Evolutionary conservation across 2,329 filamentous ascomycete species (phyloP), one percentile per base, ranked within the genome.

Genomic region (Fusarium avenaceum): DNA sequence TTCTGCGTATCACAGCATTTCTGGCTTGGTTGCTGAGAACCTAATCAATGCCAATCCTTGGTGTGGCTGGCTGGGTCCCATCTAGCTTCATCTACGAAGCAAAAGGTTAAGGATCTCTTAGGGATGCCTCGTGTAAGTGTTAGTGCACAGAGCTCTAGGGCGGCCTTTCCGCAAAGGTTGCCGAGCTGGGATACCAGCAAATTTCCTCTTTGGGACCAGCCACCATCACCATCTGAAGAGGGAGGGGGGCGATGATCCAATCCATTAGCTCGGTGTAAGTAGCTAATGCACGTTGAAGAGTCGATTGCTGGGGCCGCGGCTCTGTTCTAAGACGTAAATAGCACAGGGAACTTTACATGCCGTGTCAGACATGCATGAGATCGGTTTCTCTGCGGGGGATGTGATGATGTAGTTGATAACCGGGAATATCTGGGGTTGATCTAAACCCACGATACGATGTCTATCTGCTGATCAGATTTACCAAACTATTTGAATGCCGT

Each of bases 311-410:
- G 33, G 24, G 6, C 20, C 22, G 6, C 10, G 19, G 8, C n/a
- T n/a, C 22, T 51, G 19, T 17, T 33, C 26, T 17, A 22, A 8
- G 30, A 43, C 20, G 46, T 52, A 43, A 64, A 65, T 65, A 65
- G 45, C 15, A 39, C 44, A 45, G 35, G 24, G 66, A 62, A 44
- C 47, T 54, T 46, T 51, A 24, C 39, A n/a, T 44, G 24, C 52
- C 39, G 54, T 58, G 63, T 45, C 57, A 70, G 63, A 70, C 38
- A 32, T 64, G 63, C 67, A 67, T 10, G n/a, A 42, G 42, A 30
- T 19, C 35, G 15, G 38, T 57, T 17, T 22, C 40, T 61, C 39
- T 39, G 13, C 39, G 51, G 44, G 26, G 46, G 26, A 50, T 33
- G 26, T 26, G 20, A 55, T 54, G 67, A 61, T 69, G 67, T 40